Evolutionary conservation across 2,329 filamentous ascomycete species (phyloP).

Genomic region (Aspergillus hiratsukae): DNA sequence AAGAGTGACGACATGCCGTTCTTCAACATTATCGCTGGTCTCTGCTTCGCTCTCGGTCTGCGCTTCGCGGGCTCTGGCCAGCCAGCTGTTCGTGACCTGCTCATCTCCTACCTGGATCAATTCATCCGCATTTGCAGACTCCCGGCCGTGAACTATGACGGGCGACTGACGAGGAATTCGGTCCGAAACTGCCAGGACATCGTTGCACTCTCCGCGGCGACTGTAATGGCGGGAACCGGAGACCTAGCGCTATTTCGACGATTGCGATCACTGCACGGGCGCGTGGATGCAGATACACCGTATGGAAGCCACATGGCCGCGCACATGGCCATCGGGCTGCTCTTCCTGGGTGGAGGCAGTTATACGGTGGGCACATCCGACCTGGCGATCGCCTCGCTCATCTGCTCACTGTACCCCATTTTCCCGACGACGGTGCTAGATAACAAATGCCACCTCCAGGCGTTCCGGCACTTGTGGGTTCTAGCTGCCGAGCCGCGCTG

Average conservation of each 20-base stretch:
- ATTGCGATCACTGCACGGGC: constrained; percentile 80
- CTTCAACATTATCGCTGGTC: constrained; percentile 83
- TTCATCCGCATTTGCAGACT: constrained; percentile 74
- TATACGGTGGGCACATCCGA: constrained; percentile 88
- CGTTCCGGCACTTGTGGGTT: constrained; percentile 96
- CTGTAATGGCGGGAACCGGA: constrained; percentile 93
- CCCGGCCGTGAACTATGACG: constrained; percentile 66
- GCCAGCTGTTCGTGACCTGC: constrained; percentile 67
- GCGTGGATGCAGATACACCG: constrained; percentile 74
- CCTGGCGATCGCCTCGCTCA: constrained; percentile 75
- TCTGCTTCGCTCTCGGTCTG: constrained; percentile 74
- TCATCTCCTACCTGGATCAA: constrained; percentile 80
- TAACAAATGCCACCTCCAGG: constrained; percentile 90
- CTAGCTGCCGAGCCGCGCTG: constrained; percentile 86
- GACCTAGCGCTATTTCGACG: constrained; percentile 81
- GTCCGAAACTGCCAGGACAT: constrained; percentile 89
- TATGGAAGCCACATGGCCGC: constrained; percentile 93
- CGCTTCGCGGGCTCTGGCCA: constrained; percentile 71
- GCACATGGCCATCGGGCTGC: constrained; percentile 82
- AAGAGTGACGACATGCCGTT: constrained; percentile 83
- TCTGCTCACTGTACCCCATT: constrained; percentile 90
- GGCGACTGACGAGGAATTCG: constrained; percentile 74
- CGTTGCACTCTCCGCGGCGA: constrained; percentile 73
- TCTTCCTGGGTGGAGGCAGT: constrained; percentile 90
- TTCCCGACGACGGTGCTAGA: constrained; percentile 88